Evolutionary conservation across 148 eudicot genomes (phyloP), one percentile per base, ranked within the genome.

Genomic region (Rhododendron ferrugineum): DNA sequence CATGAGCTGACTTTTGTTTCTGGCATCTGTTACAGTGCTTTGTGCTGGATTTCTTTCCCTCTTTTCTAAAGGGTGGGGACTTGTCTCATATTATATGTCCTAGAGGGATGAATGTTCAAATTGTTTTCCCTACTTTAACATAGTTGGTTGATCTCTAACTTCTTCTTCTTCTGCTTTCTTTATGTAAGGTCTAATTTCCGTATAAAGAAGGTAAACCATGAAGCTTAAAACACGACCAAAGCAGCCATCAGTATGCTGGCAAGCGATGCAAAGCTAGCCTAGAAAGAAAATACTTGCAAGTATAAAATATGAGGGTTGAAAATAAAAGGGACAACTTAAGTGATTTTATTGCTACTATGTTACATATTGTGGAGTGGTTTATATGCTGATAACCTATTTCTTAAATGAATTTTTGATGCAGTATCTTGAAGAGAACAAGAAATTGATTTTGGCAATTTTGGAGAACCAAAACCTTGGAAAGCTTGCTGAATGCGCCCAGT

Each of bases 341-440:
- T 74, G 28, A 1, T 75, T 81, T 40, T 58, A 60, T 7, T 81
- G 28, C 50, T 22, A 60, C 26, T 20, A 40, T 85, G 32, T 20
- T 7, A 34, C 6, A 36, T 13, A 47, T 40, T 49, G 23, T 81
- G 7, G 62, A 8, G 37, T 37, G 20, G 7, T 26, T 28, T 62
- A 13, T 22, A 13, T 54, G 22, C 74, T 88, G 85, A 81, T 83
- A 30, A 18, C 64, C 0, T 54, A 16, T 28, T 46, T 81, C 3
- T 68, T 44, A 60, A 68, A 66, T 73, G 56, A 76, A 44, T 30
- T 30, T 70, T 26, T 77, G 68, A 78, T 92, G 93, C 93, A 97
- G 99, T 95, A 89, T 89, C 99, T 97, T 8, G 99, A 97, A 37
- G 98, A 97, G 91, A 97, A 97, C 92, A 97, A 95, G 89, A 95